Percentiles rank a stretch among this genome's conserved stretches.
Evolutionary conservation across 768 basidiomycete genomes (phyloP).

Genomic region (Boletus eberwhitei): DNA sequence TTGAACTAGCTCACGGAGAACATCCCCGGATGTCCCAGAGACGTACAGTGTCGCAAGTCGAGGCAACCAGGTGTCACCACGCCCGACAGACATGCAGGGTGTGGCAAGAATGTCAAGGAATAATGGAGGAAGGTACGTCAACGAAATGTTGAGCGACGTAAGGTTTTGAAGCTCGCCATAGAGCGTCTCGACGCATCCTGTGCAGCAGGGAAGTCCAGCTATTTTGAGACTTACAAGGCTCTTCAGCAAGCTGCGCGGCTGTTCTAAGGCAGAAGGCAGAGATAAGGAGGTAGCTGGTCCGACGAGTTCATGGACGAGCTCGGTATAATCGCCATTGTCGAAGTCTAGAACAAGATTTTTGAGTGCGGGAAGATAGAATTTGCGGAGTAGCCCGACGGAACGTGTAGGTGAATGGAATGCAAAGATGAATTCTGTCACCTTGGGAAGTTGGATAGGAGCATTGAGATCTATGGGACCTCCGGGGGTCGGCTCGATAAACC

Average conservation of each 20-base stretch:
- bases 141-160: slow-evolving; percentile 40
- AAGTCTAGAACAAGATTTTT: slow-evolving; percentile 48
- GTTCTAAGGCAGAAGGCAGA: slow-evolving; percentile 35
- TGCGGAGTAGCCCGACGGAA: slow-evolving; percentile 20
- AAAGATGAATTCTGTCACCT: slow-evolving; percentile 37
- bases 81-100: neutral
- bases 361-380: slow-evolving; percentile 36
- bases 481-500: slow-evolving; percentile 25
- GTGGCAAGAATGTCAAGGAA: slow-evolving; percentile 27
- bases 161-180: slow-evolving; percentile 49
- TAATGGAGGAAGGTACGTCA: slow-evolving; percentile 25
- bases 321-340: slow-evolving; percentile 50
- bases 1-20: slow-evolving; percentile 45
- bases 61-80: slow-evolving; percentile 40
- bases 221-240: slow-evolving; percentile 54
- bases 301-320: slow-evolving; percentile 43
- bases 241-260: slow-evolving; percentile 36
- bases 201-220: slow-evolving; percentile 44
- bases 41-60: slow-evolving; percentile 48
- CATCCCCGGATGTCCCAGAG: slow-evolving; percentile 38
- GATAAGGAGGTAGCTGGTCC: slow-evolving; percentile 21
- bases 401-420: slow-evolving; percentile 53
- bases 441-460: slow-evolving; percentile 27
- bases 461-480: slow-evolving; percentile 26
- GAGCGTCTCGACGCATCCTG: slow-evolving; percentile 34